Conservation (phyloP, 169 alveolate species). For the Cyclospora cayetanensis region DNA sequence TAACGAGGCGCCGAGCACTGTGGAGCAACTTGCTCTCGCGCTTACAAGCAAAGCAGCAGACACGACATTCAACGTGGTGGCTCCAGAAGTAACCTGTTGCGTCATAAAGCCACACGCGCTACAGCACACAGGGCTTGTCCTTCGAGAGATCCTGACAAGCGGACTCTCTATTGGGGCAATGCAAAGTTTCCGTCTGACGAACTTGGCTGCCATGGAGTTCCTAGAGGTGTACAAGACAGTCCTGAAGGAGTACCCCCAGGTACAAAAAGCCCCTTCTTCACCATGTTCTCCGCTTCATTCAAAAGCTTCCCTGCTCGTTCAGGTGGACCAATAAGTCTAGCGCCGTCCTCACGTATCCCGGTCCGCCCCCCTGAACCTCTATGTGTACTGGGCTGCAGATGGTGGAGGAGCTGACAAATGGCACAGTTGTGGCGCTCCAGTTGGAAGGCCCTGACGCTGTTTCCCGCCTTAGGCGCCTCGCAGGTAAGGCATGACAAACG, state of each 20-base stretch:
- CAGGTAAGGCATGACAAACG: no score
- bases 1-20: no score
- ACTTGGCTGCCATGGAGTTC: slow-evolving; percentile 88
- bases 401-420: slow-evolving; percentile 88
- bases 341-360: no score
- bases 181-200: slow-evolving; percentile 85
- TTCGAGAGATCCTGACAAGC: slow-evolving; percentile 83
- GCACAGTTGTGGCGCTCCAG: slow-evolving; percentile 89
- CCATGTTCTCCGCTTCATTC: not conserved
- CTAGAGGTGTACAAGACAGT: slow-evolving; percentile 90
- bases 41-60: no score
- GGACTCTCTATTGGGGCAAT: slow-evolving; percentile 90
- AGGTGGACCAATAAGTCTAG: no score
- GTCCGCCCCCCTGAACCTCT: no score
- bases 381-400: slow-evolving; percentile 58
- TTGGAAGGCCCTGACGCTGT: slow-evolving; percentile 64
- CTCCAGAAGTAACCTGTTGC: slow-evolving; percentile 88
- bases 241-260: slow-evolving; percentile 68
- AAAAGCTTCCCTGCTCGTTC: no score
- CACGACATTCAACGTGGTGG: no score
- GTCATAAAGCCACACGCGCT: slow-evolving; percentile 81
- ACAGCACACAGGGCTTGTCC: slow-evolving; percentile 87
- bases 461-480: slow-evolving; percentile 44
- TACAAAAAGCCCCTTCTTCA: not conserved
- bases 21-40: no score